Percentiles rank a stretch among this genome's conserved stretches.
These are phyloP conservation scores for Phialocephala subalpina DNA, from an alignment of 2,329 filamentous ascomycete genomes.

Conservation along the genomic window DNA sequence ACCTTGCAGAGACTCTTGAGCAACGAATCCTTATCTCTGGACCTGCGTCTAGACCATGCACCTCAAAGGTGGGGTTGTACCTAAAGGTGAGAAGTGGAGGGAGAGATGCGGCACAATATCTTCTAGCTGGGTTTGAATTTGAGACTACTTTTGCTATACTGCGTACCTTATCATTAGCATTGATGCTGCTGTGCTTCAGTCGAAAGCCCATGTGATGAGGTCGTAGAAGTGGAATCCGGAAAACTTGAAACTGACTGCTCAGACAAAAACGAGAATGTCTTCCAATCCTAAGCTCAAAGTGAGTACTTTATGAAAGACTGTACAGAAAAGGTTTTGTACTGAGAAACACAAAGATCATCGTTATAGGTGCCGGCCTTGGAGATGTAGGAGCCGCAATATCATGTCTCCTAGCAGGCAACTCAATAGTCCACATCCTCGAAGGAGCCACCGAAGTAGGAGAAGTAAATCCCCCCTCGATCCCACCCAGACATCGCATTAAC, in stretches of 20 bases:
- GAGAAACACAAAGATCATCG: not conserved
- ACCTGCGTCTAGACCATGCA: not conserved
- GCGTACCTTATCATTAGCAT: not conserved
- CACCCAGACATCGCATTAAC: not conserved
- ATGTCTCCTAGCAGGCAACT: not conserved
- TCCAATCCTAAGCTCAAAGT: not conserved
- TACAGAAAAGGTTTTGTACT: not conserved
- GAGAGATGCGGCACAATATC: not conserved
- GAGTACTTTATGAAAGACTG: not conserved
- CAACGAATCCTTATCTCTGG: not conserved
- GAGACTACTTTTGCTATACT: not conserved
- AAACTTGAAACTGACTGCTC: not conserved
- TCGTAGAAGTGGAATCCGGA: not conserved
- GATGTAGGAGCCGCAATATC: not conserved
- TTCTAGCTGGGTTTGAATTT: not conserved
- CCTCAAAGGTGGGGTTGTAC: not conserved
- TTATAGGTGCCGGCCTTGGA: not conserved
- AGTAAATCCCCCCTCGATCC: not conserved
- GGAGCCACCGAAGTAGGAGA: not conserved
- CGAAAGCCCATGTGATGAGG: not conserved
- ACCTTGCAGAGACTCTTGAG: not conserved
- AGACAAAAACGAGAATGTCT: not conserved
- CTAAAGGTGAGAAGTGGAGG: not conserved
- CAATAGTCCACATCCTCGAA: slow-evolving; percentile 7
- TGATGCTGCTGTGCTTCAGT: not conserved